Conservation (phyloP, 768 basidiomycete genomes). For the Mycena galopus region DNA sequence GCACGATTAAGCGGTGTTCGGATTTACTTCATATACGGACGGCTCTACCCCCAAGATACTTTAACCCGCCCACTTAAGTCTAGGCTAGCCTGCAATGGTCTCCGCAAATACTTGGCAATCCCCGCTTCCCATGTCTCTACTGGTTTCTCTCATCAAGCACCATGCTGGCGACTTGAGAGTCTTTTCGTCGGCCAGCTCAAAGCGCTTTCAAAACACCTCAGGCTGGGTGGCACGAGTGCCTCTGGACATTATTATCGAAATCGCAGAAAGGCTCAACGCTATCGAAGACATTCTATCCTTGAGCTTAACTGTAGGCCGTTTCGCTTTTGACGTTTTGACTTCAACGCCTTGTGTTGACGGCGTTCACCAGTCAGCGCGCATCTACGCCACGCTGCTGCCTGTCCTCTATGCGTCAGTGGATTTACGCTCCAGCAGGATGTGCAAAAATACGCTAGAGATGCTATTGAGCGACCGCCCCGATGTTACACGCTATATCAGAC, state of each 20-base stretch:
- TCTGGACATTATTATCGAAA: conserved; percentile 34
- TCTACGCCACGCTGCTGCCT: conserved; percentile 36
- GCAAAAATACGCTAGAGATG: conserved; percentile 25
- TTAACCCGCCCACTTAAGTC: neutral
- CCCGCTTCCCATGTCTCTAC: conserved; percentile 23
- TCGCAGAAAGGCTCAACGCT: conserved; percentile 29
- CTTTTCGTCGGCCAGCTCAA: neutral
- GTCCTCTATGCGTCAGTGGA: conserved; percentile 37
- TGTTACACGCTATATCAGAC: conserved; percentile 28
- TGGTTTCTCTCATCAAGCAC: conserved; percentile 30
- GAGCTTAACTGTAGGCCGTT: conserved; percentile 29
- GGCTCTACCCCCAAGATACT: neutral
- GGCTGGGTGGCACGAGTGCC: conserved; percentile 17
- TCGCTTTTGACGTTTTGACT: neutral
- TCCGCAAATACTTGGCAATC: conserved; percentile 26
- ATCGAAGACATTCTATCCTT: conserved; percentile 28
- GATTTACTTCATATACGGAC: conserved; percentile 16
- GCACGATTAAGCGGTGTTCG: neutral
- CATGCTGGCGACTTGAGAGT: conserved; percentile 11
- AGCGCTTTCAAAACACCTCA: neutral
- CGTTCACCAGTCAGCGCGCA: conserved; percentile 23
- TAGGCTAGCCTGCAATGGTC: conserved; percentile 25
- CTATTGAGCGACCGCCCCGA: conserved; percentile 9
- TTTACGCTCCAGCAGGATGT: conserved; percentile 31
- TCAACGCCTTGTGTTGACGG: conserved; percentile 1